These are phyloP conservation scores for Millerozyma acaciae DNA, from an alignment of 805 yeast genomes.

Conservation along the genomic window DNA sequence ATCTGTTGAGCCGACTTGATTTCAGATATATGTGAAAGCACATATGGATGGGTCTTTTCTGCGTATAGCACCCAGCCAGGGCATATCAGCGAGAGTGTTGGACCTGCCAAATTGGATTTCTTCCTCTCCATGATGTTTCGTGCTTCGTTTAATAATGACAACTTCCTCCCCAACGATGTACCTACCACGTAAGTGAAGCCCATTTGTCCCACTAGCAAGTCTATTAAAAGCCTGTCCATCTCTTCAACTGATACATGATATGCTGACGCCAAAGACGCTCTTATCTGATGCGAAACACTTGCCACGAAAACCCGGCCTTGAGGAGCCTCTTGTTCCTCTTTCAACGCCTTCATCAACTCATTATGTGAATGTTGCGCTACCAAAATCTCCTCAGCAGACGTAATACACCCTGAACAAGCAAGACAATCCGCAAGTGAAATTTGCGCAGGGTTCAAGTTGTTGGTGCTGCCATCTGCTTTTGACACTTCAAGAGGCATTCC, in stretches of 20 bases:
- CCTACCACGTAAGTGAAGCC: conserved; percentile 79
- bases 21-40: conserved; percentile 64
- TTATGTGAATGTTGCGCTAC: conserved; percentile 87
- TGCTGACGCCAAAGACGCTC: conserved; percentile 78
- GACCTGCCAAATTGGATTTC: conserved; percentile 28
- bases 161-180: conserved; percentile 72
- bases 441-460: conserved; percentile 69
- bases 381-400: conserved; percentile 93
- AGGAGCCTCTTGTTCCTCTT: conserved; percentile 18
- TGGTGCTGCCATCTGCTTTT: conserved; percentile 49
- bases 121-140: conserved; percentile 44
- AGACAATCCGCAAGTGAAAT: conserved; percentile 89
- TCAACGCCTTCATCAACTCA: conserved; percentile 62
- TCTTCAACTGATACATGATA: conserved; percentile 47
- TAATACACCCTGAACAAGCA: conserved; percentile 96
- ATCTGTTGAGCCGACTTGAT: conserved; percentile 92
- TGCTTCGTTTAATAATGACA: conserved; percentile 49
- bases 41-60: conserved; percentile 89
- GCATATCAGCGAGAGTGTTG: conserved; percentile 70
- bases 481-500: conserved; percentile 70
- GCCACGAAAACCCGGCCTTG: conserved; percentile 54
- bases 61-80: conserved; percentile 98
- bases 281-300: conserved; percentile 79
- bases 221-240: conserved; percentile 59
- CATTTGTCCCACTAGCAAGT: conserved; percentile 54